These are phyloP conservation scores for Nemophila menziesii DNA, from an alignment of 257 asterid genomes.

Conservation along the genomic window DNA sequence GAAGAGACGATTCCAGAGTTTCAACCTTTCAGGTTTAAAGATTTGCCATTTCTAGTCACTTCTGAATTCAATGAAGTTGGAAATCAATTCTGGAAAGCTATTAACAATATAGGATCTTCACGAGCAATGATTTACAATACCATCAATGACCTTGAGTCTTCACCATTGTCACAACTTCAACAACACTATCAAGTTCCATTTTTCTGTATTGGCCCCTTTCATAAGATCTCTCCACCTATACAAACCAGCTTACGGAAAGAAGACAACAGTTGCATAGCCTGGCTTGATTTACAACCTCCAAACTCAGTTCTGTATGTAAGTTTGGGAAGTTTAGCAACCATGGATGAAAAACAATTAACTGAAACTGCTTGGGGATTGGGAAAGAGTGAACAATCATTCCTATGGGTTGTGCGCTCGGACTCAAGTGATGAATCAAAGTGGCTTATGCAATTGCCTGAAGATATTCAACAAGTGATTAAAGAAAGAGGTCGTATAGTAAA, in stretches of 20 bases:
- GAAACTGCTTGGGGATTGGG: slow-evolving; percentile 18
- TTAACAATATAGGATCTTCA: too few species aligned
- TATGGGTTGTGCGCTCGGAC: slow-evolving; percentile 20
- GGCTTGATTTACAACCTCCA: slow-evolving; percentile 17
- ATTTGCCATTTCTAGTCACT: too few species aligned
- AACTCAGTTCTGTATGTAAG: slow-evolving; percentile 19
- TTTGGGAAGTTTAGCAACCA: slow-evolving; percentile 15
- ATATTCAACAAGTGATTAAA: background rate
- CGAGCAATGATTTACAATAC: too few species aligned
- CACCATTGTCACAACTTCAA: too few species aligned
- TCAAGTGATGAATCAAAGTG: background rate
- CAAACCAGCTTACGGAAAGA: slow-evolving; percentile 22
- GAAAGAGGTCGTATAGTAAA: slow-evolving; percentile 4
- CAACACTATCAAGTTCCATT: too few species aligned
- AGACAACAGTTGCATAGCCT: slow-evolving; percentile 15
- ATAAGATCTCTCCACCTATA: too few species aligned
- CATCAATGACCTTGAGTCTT: too few species aligned
- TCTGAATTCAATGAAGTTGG: too few species aligned
- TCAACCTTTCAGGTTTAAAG: too few species aligned
- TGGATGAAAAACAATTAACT: slow-evolving; percentile 4
- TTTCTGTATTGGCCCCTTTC: too few species aligned
- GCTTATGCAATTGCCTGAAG: background rate
- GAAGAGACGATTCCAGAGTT: too few species aligned
- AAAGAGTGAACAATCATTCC: slow-evolving; percentile 11
- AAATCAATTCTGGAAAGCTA: too few species aligned